These are phyloP conservation scores for Tirmania nivea DNA, from an alignment of 495 filamentous ascomycete genomes.

Conservation along the genomic window DNA sequence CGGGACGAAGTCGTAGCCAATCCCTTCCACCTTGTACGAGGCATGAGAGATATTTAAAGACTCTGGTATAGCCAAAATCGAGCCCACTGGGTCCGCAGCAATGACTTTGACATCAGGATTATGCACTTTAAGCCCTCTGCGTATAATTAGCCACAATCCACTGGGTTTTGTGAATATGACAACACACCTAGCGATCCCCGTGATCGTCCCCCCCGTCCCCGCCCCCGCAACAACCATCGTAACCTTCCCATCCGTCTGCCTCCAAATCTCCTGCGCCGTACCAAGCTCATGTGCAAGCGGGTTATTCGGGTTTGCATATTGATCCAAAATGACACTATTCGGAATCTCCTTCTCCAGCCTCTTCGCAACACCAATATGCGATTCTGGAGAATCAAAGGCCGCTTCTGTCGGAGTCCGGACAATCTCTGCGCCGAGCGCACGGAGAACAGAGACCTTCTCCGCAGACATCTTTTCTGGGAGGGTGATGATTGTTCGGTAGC, in stretches of 20 bases:
- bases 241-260: slow-evolving; percentile 65
- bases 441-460: slow-evolving; percentile 87
- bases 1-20: slow-evolving; percentile 96
- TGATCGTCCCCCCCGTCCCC: slow-evolving; percentile 90
- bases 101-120: slow-evolving; percentile 63
- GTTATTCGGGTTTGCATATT: slow-evolving; percentile 84
- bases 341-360: slow-evolving; percentile 87
- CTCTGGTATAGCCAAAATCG: slow-evolving; percentile 62
- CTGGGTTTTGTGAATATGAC: neutral
- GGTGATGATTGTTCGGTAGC: slow-evolving; percentile 95
- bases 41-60: slow-evolving; percentile 55
- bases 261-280: slow-evolving; percentile 92
- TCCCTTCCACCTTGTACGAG: slow-evolving; percentile 93
- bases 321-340: slow-evolving; percentile 89
- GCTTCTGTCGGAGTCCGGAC: slow-evolving; percentile 94
- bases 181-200: slow-evolving; percentile 43
- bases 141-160: neutral
- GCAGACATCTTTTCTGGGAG: slow-evolving; percentile 98
- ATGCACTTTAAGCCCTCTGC: slow-evolving; percentile 59
- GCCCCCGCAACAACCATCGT: slow-evolving; percentile 78
- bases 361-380: slow-evolving; percentile 83
- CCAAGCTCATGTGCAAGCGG: slow-evolving; percentile 84
- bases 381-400: slow-evolving; percentile 82
- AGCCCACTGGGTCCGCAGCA: slow-evolving; percentile 77
- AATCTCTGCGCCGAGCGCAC: slow-evolving; percentile 86